These are phyloP conservation scores for Paecilomyces variotii DNA, from an alignment of 2,329 filamentous ascomycete genomes.

Conservation along the genomic window DNA sequence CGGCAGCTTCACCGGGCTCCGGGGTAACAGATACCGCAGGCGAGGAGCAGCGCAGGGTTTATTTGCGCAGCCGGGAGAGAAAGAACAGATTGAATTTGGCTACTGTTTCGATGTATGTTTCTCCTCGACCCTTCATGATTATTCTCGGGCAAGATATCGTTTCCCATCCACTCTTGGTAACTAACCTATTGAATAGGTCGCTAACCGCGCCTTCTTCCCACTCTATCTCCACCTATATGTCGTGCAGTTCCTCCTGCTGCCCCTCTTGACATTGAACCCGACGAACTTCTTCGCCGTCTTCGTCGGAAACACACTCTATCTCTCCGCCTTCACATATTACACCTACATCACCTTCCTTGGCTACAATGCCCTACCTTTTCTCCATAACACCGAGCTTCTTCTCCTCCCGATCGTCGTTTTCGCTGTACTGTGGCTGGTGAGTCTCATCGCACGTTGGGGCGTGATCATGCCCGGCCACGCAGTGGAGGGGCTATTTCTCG, in stretches of 20 bases:
- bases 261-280: constrained; percentile 41
- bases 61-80: constrained; percentile 48
- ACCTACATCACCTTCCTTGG: constrained; percentile 62
- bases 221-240: constrained; percentile 61
- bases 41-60: constrained; percentile 46
- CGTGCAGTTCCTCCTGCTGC: constrained; percentile 59
- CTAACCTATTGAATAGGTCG: constrained; percentile 36
- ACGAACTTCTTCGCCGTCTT: constrained; percentile 43
- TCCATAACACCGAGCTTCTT: constrained; percentile 59
- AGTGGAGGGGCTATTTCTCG: constrained; percentile 38
- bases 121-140: neutral
- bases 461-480: constrained; percentile 37
- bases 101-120: constrained; percentile 59
- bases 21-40: constrained; percentile 39
- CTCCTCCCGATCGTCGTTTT: constrained; percentile 55
- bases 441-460: constrained; percentile 40
- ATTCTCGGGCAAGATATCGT: neutral
- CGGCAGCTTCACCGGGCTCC: constrained; percentile 37
- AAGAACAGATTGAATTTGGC: constrained; percentile 59
- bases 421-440: constrained; percentile 51
- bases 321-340: constrained; percentile 59
- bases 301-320: constrained; percentile 58
- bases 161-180: neutral
- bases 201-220: constrained; percentile 60
- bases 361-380: constrained; percentile 60